Percentiles rank a stretch among this genome's conserved stretches.
phyloP scores from a whole-genome alignment of 805 yeast species.

The Candida chilensis region DNA sequence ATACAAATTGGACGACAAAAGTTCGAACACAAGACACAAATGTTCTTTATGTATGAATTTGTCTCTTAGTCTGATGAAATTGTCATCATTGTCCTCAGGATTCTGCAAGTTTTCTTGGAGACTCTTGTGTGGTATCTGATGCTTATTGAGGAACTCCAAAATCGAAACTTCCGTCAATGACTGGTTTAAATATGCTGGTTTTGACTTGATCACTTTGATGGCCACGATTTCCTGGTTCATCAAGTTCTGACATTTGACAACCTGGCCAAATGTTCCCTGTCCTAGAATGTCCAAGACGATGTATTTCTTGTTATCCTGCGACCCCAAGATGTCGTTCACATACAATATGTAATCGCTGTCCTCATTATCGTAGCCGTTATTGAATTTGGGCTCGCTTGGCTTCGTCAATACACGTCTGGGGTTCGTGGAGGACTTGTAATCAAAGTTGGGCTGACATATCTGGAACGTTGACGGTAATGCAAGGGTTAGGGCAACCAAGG shows the following conservation, averaged over 20 bases:
- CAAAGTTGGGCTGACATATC: constrained; percentile 76
- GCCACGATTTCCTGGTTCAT: constrained; percentile 83
- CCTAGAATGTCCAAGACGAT: constrained; percentile 87
- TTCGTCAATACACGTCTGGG: constrained; percentile 91
- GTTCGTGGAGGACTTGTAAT: constrained; percentile 74
- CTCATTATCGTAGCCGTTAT: constrained; percentile 81
- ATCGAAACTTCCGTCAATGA: constrained; percentile 85
- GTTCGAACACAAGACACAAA: constrained; percentile 85
- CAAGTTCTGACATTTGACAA: constrained; percentile 83
- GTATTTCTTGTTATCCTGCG: constrained; percentile 77
- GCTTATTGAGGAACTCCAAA: constrained; percentile 69
- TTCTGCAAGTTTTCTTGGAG: too few relatives aligned
- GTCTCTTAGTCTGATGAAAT: constrained; percentile 72
- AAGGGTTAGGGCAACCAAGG: constrained; percentile 71
- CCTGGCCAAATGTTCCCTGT: constrained; percentile 98
- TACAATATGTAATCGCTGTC: constrained; percentile 87
- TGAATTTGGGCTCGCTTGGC: constrained; percentile 74
- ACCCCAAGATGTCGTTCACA: constrained; percentile 89
- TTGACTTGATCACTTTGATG: constrained; percentile 87
- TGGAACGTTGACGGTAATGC: constrained; percentile 73
- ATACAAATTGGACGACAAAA: constrained; percentile 79
- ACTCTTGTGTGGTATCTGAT: constrained; percentile 56
- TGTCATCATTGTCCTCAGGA: constrained; percentile 45
- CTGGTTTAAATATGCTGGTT: constrained; percentile 86
- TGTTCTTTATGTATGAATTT: constrained; percentile 90